Base-by-base conservation (phyloP, 371 early-diverging fungal species). In the Mortierella sp. region DNA sequence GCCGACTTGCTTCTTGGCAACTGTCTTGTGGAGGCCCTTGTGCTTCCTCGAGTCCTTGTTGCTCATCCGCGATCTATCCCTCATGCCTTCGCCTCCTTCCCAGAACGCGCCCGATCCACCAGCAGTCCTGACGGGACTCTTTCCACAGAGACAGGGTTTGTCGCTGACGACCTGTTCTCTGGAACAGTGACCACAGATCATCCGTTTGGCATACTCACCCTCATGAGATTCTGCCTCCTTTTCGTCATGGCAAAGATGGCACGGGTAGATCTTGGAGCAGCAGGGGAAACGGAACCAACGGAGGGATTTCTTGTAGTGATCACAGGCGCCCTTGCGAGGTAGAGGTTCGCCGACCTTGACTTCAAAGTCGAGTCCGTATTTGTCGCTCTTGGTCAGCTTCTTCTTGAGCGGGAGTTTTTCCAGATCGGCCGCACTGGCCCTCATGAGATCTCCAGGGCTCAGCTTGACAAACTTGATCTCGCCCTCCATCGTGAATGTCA, bases 251-350 rank as follows among this genome's bases (percentile, higher is more conserved):
- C 99, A 99, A 16, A 89, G 77, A 87, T 97, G 98, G 85, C 99
- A 99, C 0, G 99, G 93, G 86, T 93, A 98, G 4, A 95, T 85
- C 72, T 90, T 91, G 53, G 92, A 91, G 81, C 97, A 97, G 63
- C 99, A 99, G 0, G 97, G 96, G 87, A 99, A 99, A 22, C 98
- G 91, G 87, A 99, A 96, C 98, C 98, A 98, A 64, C 98, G 91
- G 67, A 93, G 94, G 8, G 96, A 96, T 86, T 95, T 96, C 44
- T 92, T 90, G 86, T 98, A 99, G 86, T 99, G 99, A 66, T 88
- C 86, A 84, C 99, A 99, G 0, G 95, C 89, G 0, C 99, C 99
- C 66, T 94, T 91, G 48, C 92, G 80, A 0, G 96, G 96, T 45
- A 97, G 86, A 7, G 95, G 91, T 72, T 94, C 85, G 0, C 81